Conservation (phyloP, 208 protist species). For the Crithidia brevicula region DNA sequence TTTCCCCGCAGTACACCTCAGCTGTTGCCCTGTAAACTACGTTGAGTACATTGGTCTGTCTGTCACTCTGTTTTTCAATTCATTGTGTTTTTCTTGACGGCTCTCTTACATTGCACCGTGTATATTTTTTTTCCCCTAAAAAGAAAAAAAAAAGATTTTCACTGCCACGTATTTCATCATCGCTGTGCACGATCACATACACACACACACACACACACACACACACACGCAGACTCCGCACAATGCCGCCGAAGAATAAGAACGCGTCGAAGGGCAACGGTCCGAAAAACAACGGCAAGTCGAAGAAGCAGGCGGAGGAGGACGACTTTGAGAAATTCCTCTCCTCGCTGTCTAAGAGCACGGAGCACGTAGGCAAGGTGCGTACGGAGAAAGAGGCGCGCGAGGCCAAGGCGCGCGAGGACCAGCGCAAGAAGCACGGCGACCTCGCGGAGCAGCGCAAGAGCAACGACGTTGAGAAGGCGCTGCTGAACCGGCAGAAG, state of each 20-base stretch:
- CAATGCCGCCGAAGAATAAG: constrained; percentile 38
- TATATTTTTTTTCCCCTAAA: constrained; percentile 3
- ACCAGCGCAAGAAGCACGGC: constrained; percentile 47
- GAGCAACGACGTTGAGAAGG: constrained; percentile 50
- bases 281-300: constrained; percentile 34
- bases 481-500: constrained; percentile 59
- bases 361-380: constrained; percentile 50
- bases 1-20: too few species aligned
- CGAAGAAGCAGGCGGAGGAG: constrained; percentile 54
- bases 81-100: constrained; percentile 8
- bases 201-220: constrained; percentile 12
- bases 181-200: neutral
- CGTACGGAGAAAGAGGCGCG: constrained; percentile 33
- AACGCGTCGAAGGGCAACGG: constrained; percentile 17
- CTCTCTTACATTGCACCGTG: neutral
- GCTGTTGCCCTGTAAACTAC: too few species aligned
- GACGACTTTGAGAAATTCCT: constrained; percentile 81
- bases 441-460: constrained; percentile 44
- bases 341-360: constrained; percentile 65
- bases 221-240: constrained; percentile 4
- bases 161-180: constrained; percentile 3
- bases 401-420: constrained; percentile 44
- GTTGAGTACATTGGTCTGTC: too few species aligned
- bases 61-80: constrained; percentile 17
- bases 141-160: constrained; percentile 16